Base-by-base conservation (phyloP, 768 basidiomycete species). In the Sutorius australiensis region DNA sequence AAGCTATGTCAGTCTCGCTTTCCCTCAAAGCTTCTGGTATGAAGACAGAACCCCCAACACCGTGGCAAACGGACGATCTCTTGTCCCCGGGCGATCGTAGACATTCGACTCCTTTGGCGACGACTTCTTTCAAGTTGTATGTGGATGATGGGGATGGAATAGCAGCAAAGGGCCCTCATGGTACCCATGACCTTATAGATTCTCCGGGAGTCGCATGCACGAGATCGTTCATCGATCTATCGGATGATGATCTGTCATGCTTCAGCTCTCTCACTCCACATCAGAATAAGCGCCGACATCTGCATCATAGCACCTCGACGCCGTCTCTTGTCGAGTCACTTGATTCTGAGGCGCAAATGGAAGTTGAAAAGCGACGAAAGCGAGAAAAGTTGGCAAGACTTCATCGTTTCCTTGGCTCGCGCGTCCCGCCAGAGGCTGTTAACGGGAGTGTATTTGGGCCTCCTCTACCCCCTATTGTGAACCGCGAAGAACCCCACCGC, bases 401-500 rank as follows among this genome's bases (percentile, higher is more conserved):
- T 5, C 89, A 92, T 69, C 87, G 91, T 42, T 92, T 87, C 71
- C 77, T 92, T 32, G 91, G 90, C n/a, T 89, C 87, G 17, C 80
- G 81, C 31, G 86, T 93, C 27, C 90, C 90, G 8, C 66, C 79
- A 13, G 79, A 82, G 57, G 79, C 90, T 33, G 83, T 88, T 12
- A 75, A 84, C 36, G 85, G 81, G 43, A 59, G 73, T 57, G 73
- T 64, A 44, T 55, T 56, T 13, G 64, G 66, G 16, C 57, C 64
- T 16, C 57, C 72, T n/a, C 60, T 70, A 9, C 72, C 73, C 1
- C 65, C 72, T 31, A 59, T 63, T 19, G 64, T 64, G 19, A 48
- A 53, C 27, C 48, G 58, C 32, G 66, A 68, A 47, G 74, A 72
- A 14, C 67, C 66, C 11, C 51, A 50, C 6, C 55, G 64, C 38